Percentiles rank a stretch among this genome's conserved stretches.
Evolutionary conservation across 495 filamentous ascomycete genomes (phyloP).

Genomic region (Aspergillus homomorphus): DNA sequence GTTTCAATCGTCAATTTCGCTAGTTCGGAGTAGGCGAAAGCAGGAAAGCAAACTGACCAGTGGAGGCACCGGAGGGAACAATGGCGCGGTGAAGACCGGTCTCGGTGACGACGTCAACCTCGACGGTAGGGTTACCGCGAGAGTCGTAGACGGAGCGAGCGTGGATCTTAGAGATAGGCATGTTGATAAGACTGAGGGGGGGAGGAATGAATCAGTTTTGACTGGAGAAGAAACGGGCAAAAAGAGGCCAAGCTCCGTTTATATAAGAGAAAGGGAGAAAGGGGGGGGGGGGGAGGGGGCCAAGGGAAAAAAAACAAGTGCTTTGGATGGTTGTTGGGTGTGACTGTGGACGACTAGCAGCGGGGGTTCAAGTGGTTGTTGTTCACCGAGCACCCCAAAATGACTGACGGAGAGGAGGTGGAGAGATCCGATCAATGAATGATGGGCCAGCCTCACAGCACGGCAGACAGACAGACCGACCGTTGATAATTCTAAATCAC

Average conservation of each 20-base stretch:
- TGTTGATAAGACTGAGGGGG: conserved; percentile 49
- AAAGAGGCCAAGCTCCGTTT: conserved; percentile 17
- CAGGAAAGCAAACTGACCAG: conserved; percentile 58
- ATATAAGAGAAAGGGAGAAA: conserved; percentile 13
- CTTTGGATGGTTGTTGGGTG: conserved; percentile 30
- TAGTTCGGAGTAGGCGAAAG: not conserved
- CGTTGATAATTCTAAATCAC: conserved; percentile 3
- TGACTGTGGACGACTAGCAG: conserved; percentile 41
- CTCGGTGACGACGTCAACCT: conserved; percentile 95
- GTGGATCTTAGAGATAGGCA: conserved; percentile 98
- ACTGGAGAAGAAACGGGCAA: conserved; percentile 14
- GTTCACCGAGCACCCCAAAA: conserved; percentile 52
- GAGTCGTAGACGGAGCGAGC: conserved; percentile 99
- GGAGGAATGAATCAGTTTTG: conserved; percentile 15
- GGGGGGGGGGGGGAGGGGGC: too few relatives aligned
- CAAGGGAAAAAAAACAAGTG: conserved; percentile 11
- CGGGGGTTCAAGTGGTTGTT: conserved; percentile 22
- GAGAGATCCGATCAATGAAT: conserved; percentile 23
- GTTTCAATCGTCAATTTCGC: conserved; percentile 16
- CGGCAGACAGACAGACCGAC: too few relatives aligned
- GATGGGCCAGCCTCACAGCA: not conserved
- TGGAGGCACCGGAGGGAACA: conserved; percentile 96
- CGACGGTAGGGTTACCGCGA: conserved; percentile 94
- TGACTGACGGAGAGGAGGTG: conserved; percentile 27
- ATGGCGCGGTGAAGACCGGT: conserved; percentile 97